Conservation (phyloP, 805 yeast species). For the Candida verbasci region DNA sequence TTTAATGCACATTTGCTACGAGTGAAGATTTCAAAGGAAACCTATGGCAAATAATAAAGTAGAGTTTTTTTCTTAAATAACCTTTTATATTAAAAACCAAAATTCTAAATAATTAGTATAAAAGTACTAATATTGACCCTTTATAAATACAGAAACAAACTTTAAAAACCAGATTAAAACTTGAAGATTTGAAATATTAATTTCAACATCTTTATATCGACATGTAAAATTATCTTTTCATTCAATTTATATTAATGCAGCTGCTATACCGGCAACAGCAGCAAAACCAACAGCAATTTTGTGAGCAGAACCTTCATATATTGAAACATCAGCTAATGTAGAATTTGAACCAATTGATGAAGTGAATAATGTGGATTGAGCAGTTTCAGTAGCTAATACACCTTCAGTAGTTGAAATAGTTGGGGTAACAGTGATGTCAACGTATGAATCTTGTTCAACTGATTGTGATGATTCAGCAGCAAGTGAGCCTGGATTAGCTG, state of each 20-base stretch:
- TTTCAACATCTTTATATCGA: too few relatives aligned
- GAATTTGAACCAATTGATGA: constrained; percentile 16
- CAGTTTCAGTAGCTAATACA: constrained; percentile 38
- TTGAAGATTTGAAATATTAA: too few relatives aligned
- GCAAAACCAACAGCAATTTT: constrained; percentile 30
- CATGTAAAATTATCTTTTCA: too few relatives aligned
- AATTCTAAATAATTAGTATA: too few relatives aligned
- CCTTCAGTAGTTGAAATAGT: constrained; percentile 42
- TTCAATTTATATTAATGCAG: constrained; percentile 26
- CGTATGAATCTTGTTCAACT: constrained; percentile 23
- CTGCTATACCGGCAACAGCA: constrained; percentile 40
- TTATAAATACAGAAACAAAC: too few relatives aligned
- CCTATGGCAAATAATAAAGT: too few relatives aligned
- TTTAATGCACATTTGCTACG: too few relatives aligned
- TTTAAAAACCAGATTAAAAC: too few relatives aligned
- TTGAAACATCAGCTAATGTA: constrained; percentile 18
- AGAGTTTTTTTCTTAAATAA: too few relatives aligned
- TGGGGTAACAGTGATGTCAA: constrained; percentile 50
- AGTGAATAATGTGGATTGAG: constrained; percentile 33
- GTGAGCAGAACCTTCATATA: constrained; percentile 25
- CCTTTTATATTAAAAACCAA: too few relatives aligned
- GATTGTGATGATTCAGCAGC: constrained; percentile 13
- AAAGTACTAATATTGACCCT: too few relatives aligned
- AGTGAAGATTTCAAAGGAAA: too few relatives aligned
- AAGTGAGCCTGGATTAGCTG: constrained; percentile 10